Conservation (phyloP, 257 asterid genomes). For the Lavandula angustifolia region DNA sequence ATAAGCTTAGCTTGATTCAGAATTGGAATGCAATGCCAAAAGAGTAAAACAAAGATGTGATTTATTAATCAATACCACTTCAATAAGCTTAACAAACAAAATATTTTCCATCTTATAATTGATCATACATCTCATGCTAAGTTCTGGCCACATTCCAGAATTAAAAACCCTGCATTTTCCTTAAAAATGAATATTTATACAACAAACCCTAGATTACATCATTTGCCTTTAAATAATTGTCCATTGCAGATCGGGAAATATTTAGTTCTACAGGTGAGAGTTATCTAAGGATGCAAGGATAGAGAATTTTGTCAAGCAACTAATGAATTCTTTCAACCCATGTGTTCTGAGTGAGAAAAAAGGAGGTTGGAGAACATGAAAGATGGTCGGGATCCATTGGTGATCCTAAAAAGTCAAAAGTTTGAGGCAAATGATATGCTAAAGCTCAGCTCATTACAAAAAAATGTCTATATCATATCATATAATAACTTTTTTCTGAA, state of each 20-base stretch:
- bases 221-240: constrained; percentile 4
- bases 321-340: not conserved
- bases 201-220: constrained; percentile 2
- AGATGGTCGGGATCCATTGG: constrained; percentile 22
- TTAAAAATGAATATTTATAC: constrained; percentile 2
- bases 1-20: constrained; percentile 24
- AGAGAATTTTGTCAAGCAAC: constrained; percentile 6
- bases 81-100: constrained; percentile 15
- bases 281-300: not conserved
- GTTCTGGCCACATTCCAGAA: constrained; percentile 8
- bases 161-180: not conserved
- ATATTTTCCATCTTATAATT: not conserved
- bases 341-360: constrained; percentile 18
- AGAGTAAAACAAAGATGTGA: not conserved
- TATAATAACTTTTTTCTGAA: not conserved
- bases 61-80: constrained; percentile 4
- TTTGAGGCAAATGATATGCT: constrained; percentile 12
- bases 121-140: constrained; percentile 14
- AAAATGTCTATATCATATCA: not conserved
- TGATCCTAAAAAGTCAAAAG: constrained; percentile 24
- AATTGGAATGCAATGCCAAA: constrained; percentile 13
- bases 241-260: not conserved
- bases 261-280: constrained; percentile 5
- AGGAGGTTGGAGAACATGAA: constrained; percentile 11
- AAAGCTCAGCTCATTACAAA: constrained; percentile 13